Evolutionary conservation across 768 basidiomycete genomes (phyloP).

Genomic region (Mycena rebaudengoi): DNA sequence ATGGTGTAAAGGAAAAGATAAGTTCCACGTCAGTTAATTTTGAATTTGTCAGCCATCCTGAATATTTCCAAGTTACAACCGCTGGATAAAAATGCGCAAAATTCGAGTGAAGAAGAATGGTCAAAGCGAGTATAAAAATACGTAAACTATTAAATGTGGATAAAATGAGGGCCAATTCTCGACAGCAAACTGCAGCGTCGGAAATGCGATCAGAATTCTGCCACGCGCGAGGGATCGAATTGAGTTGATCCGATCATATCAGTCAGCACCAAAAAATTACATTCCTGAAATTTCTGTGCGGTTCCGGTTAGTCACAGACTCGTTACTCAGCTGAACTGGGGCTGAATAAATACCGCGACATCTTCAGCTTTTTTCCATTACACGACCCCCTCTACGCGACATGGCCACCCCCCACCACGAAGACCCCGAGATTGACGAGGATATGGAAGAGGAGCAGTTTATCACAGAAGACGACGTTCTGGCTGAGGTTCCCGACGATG

Average conservation of each 20-base stretch:
- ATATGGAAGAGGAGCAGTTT: conserved; percentile 61
- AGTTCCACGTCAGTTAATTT: conserved; percentile 10
- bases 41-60: conserved; percentile 18
- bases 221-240: no score
- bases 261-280: no score
- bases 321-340: no score
- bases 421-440: conserved; percentile 56
- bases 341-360: conserved; percentile 12
- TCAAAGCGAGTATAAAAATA: no score
- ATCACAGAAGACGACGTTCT: conserved; percentile 73
- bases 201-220: no score
- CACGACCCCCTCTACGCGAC: neutral
- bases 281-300: no score
- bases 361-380: neutral
- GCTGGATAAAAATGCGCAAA: neutral
- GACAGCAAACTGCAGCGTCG: no score
- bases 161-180: no score
- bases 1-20: conserved; percentile 29
- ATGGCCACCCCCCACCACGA: conserved; percentile 36
- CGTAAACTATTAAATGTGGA: no score
- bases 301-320: no score
- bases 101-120: no score
- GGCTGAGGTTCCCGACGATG: conserved; percentile 71
- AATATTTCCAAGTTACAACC: neutral
- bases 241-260: no score